These are phyloP conservation scores for Ormosia semicastrata DNA, from an alignment of 306 rosid genomes.

Conservation along the genomic window DNA sequence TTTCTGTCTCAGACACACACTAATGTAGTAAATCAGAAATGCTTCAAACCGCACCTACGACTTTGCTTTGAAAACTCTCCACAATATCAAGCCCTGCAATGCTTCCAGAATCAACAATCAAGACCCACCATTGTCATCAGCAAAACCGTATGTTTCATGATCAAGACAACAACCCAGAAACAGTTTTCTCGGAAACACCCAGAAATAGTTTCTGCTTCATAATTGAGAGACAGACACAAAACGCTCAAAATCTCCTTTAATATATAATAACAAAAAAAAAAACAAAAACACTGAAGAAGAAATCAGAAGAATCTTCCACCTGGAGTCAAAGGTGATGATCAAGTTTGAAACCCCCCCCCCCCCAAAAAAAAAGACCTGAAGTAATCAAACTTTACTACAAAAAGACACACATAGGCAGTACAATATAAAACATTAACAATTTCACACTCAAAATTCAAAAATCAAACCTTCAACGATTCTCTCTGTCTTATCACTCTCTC, in stretches of 20 bases:
- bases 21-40: constrained; percentile 3
- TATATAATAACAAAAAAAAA: neutral
- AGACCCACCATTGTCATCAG: constrained; percentile 9
- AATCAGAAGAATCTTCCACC: constrained; percentile 26
- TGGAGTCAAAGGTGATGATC: neutral
- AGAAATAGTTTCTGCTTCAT: constrained; percentile 24
- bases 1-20: constrained; percentile 26
- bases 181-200: constrained; percentile 36
- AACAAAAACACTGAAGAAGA: neutral
- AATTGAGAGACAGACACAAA: constrained; percentile 38
- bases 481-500: constrained; percentile 24
- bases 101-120: constrained; percentile 47
- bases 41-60: constrained; percentile 19
- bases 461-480: constrained; percentile 38
- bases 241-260: constrained; percentile 17
- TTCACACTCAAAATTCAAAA: constrained; percentile 44
- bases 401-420: constrained; percentile 3
- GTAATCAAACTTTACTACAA: constrained; percentile 19
- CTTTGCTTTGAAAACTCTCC: constrained; percentile 29
- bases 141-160: constrained; percentile 35
- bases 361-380: neutral
- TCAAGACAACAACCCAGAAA: constrained; percentile 25
- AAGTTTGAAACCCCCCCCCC: constrained; percentile 11
- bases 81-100: constrained; percentile 1
- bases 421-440: neutral